Conservation (phyloP, 2,329 filamentous ascomycete genomes). For the Aureobasidium leucospermi region DNA sequence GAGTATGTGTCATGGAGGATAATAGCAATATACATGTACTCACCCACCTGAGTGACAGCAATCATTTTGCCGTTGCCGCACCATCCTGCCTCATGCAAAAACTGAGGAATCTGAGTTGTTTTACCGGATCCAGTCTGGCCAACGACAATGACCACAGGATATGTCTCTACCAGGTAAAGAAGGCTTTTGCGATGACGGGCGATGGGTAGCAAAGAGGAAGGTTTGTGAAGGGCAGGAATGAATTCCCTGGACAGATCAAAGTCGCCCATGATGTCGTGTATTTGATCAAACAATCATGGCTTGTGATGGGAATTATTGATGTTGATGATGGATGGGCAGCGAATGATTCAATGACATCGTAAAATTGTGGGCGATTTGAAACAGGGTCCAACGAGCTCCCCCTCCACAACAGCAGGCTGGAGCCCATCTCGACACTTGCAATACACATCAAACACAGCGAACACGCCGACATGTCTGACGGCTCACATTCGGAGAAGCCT, state of each 20-base stretch:
- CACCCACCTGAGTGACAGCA: slow-evolving; percentile 77
- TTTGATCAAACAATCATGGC: background rate
- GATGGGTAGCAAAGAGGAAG: slow-evolving; percentile 75
- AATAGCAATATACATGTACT: slow-evolving; percentile 19
- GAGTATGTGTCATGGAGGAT: slow-evolving; percentile 23
- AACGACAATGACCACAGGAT: slow-evolving; percentile 78
- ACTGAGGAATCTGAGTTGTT: slow-evolving; percentile 92
- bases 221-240: slow-evolving; percentile 81
- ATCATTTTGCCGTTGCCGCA: slow-evolving; percentile 75
- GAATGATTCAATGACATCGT: background rate
- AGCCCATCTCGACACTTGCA: background rate
- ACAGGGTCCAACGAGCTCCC: background rate
- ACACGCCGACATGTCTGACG: slow-evolving; percentile 9
- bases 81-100: slow-evolving; percentile 82
- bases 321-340: background rate
- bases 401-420: background rate
- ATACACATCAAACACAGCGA: background rate
- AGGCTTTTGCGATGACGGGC: slow-evolving; percentile 71
- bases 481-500: slow-evolving; percentile 5
- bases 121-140: slow-evolving; percentile 94
- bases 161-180: slow-evolving; percentile 78
- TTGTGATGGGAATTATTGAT: background rate
- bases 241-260: slow-evolving; percentile 35
- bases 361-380: background rate
- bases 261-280: slow-evolving; percentile 23